phyloP scores from a whole-genome alignment of 2,329 filamentous ascomycete species.

The Aciculosporium take region DNA sequence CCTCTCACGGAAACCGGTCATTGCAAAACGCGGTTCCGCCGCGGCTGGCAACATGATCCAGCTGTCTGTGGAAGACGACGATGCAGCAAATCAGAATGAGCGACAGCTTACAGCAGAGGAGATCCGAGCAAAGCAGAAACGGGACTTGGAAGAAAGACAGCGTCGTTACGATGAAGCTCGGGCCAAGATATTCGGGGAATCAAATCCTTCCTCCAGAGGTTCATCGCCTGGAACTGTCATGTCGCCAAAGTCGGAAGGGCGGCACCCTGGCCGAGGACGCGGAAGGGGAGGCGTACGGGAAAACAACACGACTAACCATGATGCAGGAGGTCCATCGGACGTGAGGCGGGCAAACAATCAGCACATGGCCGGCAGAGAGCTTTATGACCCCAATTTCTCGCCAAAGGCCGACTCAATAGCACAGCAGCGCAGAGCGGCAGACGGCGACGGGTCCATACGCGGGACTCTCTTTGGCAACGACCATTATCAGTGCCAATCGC shows the following conservation, averaged over 20 bases:
- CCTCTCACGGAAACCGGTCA: slow-evolving; percentile 64
- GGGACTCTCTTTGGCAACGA: slow-evolving; percentile 35
- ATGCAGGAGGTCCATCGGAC: slow-evolving; percentile 6
- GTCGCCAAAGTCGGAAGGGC: slow-evolving; percentile 33
- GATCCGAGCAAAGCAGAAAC: slow-evolving; percentile 60
- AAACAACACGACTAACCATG: slow-evolving; percentile 9
- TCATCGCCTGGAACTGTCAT: slow-evolving; percentile 48
- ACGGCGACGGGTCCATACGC: slow-evolving; percentile 17
- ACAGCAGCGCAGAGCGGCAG: slow-evolving; percentile 28
- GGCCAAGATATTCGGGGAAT: slow-evolving; percentile 70
- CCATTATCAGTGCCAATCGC: background rate
- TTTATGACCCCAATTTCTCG: slow-evolving; percentile 66
- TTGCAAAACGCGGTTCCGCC: slow-evolving; percentile 43
- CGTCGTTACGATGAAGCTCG: slow-evolving; percentile 78
- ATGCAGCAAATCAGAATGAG: slow-evolving; percentile 50
- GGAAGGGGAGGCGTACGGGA: slow-evolving; percentile 27
- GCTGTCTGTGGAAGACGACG: slow-evolving; percentile 33
- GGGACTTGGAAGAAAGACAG: slow-evolving; percentile 79
- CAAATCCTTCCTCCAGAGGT: slow-evolving; percentile 37
- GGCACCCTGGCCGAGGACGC: slow-evolving; percentile 25
- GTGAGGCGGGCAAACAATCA: slow-evolving; percentile 13
- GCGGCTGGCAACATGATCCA: slow-evolving; percentile 29
- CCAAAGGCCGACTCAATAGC: slow-evolving; percentile 43
- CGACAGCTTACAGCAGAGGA: slow-evolving; percentile 59
- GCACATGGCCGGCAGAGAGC: slow-evolving; percentile 34